A percentile compares a stretch with the other conserved stretches of the same genome.
Evolutionary conservation across 1,284 basidiomycete species (phyloP).

Genomic region (Leccinum subspadiceum): DNA sequence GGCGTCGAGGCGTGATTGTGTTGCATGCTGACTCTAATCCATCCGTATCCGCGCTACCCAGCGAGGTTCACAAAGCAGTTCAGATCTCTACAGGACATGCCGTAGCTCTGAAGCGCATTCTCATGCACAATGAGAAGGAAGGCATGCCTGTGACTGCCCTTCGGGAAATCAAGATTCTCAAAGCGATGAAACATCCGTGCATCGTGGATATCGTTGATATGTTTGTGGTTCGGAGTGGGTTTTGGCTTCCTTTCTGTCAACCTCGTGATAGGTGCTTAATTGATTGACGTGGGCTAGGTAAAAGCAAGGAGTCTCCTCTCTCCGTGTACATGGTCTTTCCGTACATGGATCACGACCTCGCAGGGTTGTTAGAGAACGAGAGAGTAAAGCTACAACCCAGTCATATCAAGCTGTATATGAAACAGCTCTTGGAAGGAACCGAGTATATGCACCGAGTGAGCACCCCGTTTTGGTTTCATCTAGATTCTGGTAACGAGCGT

Average conservation of each 20-base stretch:
- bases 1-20: neutral
- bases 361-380: conserved; percentile 90
- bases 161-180: conserved; percentile 98
- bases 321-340: conserved; percentile 99
- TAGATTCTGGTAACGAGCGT: conserved; percentile 6
- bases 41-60: conserved; percentile 31
- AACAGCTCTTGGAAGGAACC: conserved; percentile 91
- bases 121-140: conserved; percentile 96
- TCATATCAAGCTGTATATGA: conserved; percentile 95
- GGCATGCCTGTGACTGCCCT: conserved; percentile 96
- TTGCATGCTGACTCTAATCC: conserved; percentile 10
- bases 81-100: conserved; percentile 58
- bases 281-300: conserved; percentile 40
- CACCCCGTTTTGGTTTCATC: neutral
- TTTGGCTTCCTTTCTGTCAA: neutral
- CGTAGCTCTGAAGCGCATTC: conserved; percentile 92
- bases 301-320: conserved; percentile 58
- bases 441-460: conserved; percentile 90
- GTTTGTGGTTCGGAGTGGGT: conserved; percentile 76
- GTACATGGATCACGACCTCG: conserved; percentile 99
- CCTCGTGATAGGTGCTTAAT: conserved; percentile 2
- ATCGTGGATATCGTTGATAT: conserved; percentile 92
- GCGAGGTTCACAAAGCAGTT: conserved; percentile 87
- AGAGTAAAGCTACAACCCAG: conserved; percentile 78
- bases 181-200: conserved; percentile 82